Percentiles rank a stretch among this genome's conserved stretches.
Conservation (phyloP, 768 basidiomycete species). For the Trichaptum fuscoviolaceum region DNA sequence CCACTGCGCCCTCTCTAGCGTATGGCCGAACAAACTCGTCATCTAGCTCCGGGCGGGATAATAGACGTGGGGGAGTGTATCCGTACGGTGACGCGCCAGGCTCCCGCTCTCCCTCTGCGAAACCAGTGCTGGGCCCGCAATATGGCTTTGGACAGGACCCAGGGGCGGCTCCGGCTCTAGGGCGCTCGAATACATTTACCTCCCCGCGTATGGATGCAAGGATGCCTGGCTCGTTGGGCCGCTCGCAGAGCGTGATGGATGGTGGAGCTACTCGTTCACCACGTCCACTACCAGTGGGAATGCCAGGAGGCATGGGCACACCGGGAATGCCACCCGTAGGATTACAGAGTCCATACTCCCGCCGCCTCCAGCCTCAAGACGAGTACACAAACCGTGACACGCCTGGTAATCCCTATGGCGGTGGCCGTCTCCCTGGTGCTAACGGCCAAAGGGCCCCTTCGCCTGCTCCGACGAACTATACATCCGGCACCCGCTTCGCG, state of each 20-base stretch:
- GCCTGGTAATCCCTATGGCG: too few species aligned
- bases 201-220: background rate
- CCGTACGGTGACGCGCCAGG: background rate
- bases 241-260: background rate
- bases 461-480: background rate
- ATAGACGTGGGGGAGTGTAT: background rate
- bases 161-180: background rate
- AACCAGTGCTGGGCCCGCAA: background rate
- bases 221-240: background rate
- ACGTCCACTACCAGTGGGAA: background rate
- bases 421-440: too few species aligned
- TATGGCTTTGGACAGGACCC: background rate
- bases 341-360: background rate
- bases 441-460: too few species aligned
- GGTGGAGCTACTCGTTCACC: background rate
- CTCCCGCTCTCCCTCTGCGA: background rate
- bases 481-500: background rate
- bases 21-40: background rate
- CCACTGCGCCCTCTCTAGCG: background rate
- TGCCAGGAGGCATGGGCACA: background rate
- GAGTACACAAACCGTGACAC: background rate
- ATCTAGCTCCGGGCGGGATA: background rate
- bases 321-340: background rate
- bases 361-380: background rate
- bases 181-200: background rate